Percentiles rank a stretch among this genome's conserved stretches.
phyloP scores from a whole-genome alignment of 1,139 yeast species.

The Pichia sp. region DNA sequence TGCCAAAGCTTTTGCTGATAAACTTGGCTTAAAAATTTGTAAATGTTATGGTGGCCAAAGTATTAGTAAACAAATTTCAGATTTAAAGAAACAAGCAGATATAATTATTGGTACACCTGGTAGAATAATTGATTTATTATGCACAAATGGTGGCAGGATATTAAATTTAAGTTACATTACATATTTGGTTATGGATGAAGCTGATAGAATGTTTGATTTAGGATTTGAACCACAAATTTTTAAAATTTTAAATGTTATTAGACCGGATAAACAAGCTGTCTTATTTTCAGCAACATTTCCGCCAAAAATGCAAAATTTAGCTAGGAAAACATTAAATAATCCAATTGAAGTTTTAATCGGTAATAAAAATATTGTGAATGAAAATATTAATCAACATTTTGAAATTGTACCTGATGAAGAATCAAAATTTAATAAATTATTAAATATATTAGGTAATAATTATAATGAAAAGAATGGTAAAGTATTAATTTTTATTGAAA shows the following conservation, averaged over 20 bases:
- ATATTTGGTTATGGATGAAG: conserved; percentile 87
- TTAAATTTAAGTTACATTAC: conserved; percentile 66
- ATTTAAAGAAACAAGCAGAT: conserved; percentile 71
- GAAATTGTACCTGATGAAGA: conserved; percentile 48
- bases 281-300: conserved; percentile 95
- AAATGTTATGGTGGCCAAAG: conserved; percentile 97
- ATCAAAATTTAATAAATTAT: conserved; percentile 48
- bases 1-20: conserved; percentile 50
- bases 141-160: conserved; percentile 78
- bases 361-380: conserved; percentile 75
- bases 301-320: conserved; percentile 66
- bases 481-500: conserved; percentile 76
- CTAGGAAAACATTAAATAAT: conserved; percentile 50
- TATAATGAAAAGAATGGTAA: conserved; percentile 40
- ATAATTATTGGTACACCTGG: conserved; percentile 95
- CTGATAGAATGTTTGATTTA: conserved; percentile 94
- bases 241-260: conserved; percentile 66
- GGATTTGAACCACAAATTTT: conserved; percentile 97
- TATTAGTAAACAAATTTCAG: conserved; percentile 75
- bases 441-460: conserved; percentile 46
- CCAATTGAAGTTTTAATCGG: conserved; percentile 83
- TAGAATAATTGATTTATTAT: conserved; percentile 78
- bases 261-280: conserved; percentile 91
- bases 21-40: conserved; percentile 46
- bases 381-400: conserved; percentile 69